Conservation (phyloP, 441 rosid genomes). For the Syzygium malaccense region DNA sequence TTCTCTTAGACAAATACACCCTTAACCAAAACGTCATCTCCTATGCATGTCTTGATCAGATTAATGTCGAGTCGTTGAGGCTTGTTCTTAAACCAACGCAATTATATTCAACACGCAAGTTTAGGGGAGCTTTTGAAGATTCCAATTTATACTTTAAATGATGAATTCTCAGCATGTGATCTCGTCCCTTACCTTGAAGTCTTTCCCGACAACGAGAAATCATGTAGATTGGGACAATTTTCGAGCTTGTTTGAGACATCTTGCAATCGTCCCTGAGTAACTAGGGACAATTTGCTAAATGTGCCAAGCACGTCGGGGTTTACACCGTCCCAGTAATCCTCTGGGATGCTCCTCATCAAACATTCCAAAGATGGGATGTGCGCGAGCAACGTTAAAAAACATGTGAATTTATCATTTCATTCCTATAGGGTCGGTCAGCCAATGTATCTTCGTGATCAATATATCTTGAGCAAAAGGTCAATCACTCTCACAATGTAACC, state of each 20-base stretch:
- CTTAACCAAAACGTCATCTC: background rate
- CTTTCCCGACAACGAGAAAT: background rate
- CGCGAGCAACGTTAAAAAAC: background rate
- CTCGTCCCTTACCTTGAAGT: background rate
- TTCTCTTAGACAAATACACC: too few relatives aligned
- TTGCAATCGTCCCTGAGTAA: background rate
- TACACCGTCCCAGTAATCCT: background rate
- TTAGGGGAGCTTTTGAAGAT: background rate
- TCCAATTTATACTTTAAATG: background rate
- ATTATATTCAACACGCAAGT: background rate
- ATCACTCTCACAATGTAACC: background rate
- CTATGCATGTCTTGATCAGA: background rate
- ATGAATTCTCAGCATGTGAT: background rate
- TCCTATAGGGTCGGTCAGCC: accelerated
- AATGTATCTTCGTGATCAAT: background rate
- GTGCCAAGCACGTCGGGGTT: background rate
- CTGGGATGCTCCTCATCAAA: background rate
- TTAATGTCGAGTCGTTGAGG: background rate
- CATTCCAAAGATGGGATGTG: background rate
- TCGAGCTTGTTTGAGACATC: background rate
- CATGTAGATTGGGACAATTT: background rate
- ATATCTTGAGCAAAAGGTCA: background rate
- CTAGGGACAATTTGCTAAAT: background rate
- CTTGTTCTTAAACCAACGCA: too few relatives aligned
- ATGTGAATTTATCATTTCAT: background rate